Base-by-base conservation (phyloP, 495 filamentous ascomycete genomes). In the Aspergillus homomorphus region DNA sequence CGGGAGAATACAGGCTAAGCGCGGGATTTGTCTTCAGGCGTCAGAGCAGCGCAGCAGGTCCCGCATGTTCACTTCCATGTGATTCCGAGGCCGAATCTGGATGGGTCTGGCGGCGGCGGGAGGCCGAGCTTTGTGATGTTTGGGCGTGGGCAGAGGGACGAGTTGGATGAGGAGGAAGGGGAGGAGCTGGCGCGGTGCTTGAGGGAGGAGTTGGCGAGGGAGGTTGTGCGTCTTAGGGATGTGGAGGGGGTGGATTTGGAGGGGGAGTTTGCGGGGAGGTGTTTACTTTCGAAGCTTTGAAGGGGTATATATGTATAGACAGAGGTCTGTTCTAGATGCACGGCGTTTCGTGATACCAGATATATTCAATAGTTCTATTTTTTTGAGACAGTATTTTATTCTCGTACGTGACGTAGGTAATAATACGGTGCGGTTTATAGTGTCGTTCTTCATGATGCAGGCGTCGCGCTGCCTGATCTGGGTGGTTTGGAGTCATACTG, bases 51-150 rank as follows among this genome's bases (percentile, higher is more conserved):
- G 7, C 93, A 98, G 73, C 89, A 92, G 21, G 91, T 98, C 2
- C 85, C 86, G 20, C 92, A 96, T 72, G 87, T 93, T 6, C 92
- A 97, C 70, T 96, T 92, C 72, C 93, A 98, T 62, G 80, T 98
- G 23, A 93, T 97, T 45, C 92, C 92, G 2, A 73, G 92, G 23
- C 84, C 84, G 15, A 12, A 38, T 38, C 64, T 64, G 14, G 48
- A 51, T 18, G 30, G 48, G 7, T 58, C 54, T 60, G 51, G 65
- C 61, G 26, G 57, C 57, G 46, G 63, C 62, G 20, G 70, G 66
- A 77, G 74, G 62, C 74, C 71, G 71, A 89, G 88, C 52, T 92
- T 82, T 71, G 81, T 79, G 16, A 84, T 94, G 87, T 96, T 96
- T 80, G 92, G 91, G 14, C 77, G 88, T 22, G 92, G 92, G 10